Percentiles rank a stretch among this genome's conserved stretches.
Evolutionary conservation across 331 rosid genomes (phyloP).

Genomic region (Pyrus hybrid): DNA sequence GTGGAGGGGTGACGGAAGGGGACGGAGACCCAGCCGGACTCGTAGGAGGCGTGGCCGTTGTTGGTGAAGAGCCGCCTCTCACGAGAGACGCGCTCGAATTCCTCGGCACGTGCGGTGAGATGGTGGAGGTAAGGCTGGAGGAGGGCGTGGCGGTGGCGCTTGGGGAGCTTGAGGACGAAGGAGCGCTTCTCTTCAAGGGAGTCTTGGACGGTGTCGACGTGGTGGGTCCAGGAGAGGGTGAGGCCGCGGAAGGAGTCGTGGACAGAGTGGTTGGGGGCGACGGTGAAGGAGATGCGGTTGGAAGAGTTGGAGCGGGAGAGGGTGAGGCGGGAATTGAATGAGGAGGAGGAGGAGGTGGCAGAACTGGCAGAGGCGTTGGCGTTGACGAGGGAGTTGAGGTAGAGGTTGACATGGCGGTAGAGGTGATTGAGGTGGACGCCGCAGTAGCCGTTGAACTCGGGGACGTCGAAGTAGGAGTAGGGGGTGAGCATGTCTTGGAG

Average conservation of each 20-base stretch:
- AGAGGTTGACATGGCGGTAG: conserved; percentile 76
- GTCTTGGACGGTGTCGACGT: conserved; percentile 78
- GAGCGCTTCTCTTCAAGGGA: conserved; percentile 72
- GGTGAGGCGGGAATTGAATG: conserved; percentile 31
- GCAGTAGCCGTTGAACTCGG: conserved; percentile 87
- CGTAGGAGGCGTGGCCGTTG: conserved; percentile 60
- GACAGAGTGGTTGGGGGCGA: conserved; percentile 78
- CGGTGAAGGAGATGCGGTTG: conserved; percentile 57
- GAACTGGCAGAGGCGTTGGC: conserved; percentile 13
- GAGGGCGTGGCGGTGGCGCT: conserved; percentile 58
- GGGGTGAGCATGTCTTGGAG: conserved; percentile 72
- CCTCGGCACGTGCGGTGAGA: conserved; percentile 59
- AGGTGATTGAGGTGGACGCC: conserved; percentile 78
- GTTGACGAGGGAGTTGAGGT: conserved; percentile 44
- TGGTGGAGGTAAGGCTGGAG: conserved; percentile 57
- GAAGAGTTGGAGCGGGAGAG: conserved; percentile 84
- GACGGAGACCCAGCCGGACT: conserved; percentile 84
- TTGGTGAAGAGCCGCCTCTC: conserved; percentile 78
- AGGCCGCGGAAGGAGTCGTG: conserved; percentile 51
- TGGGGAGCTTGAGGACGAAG: conserved; percentile 74
- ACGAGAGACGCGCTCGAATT: conserved; percentile 65
- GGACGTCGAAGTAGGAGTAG: conserved; percentile 64
- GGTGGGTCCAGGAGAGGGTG: conserved; percentile 67
- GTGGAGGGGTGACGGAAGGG: conserved; percentile 90
- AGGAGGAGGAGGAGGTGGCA: conserved; percentile 41